Evolutionary conservation across 257 asterid species (phyloP).

Genomic region (Lantana camara): DNA sequence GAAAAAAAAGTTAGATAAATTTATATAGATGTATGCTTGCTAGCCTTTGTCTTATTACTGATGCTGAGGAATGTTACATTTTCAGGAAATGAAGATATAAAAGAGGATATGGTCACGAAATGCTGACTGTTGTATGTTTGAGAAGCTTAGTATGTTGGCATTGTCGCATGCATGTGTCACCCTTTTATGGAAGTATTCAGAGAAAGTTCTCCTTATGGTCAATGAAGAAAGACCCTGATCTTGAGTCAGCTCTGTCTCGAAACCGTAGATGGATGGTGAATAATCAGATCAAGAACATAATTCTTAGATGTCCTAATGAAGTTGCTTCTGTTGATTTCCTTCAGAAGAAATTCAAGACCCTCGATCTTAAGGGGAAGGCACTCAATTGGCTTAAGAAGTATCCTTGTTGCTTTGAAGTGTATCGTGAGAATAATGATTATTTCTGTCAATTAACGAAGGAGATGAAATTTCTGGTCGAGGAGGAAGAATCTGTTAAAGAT

Average conservation of each 20-base stretch:
- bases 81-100: constrained; percentile 30
- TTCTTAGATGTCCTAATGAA: constrained; percentile 66
- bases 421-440: constrained; percentile 52
- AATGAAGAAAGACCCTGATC: constrained; percentile 94
- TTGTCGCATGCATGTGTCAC: constrained; percentile 18
- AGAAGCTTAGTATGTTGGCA: constrained; percentile 32
- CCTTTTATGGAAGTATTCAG: constrained; percentile 11
- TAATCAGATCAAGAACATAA: constrained; percentile 83
- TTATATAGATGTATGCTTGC: not conserved
- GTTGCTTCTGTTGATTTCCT: constrained; percentile 59
- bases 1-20: not conserved
- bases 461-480: constrained; percentile 76
- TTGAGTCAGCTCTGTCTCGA: constrained; percentile 74
- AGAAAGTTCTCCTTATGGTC: constrained; percentile 77
- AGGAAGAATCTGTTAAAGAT: constrained; percentile 81
- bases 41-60: not conserved
- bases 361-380: constrained; percentile 85
- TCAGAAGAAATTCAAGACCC: constrained; percentile 81
- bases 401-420: constrained; percentile 89
- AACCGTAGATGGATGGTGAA: constrained; percentile 91
- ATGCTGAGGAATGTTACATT: constrained; percentile 12
- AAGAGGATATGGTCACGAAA: constrained; percentile 17
- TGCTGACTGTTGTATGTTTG: constrained; percentile 31
- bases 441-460: constrained; percentile 65
- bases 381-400: constrained; percentile 88